Percentiles rank a stretch among this genome's conserved stretches.
Conservation (phyloP, 1,284 basidiomycete genomes). For the Puccinia triticina region DNA sequence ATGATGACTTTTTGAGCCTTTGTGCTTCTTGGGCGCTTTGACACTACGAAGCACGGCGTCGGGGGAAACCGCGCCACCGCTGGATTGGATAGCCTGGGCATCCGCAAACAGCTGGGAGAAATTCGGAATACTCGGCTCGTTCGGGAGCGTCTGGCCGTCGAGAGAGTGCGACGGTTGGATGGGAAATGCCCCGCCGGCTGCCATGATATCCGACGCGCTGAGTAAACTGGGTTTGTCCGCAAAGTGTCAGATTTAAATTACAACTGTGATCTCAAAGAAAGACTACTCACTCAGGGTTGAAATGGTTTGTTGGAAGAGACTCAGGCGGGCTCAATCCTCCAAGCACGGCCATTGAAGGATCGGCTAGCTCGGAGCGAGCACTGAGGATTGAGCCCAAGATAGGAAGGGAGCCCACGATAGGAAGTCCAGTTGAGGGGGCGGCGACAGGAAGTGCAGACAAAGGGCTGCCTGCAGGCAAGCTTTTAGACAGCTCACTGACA, state of each 20-base stretch:
- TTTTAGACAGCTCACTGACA: not conserved
- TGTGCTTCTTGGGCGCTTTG: not conserved
- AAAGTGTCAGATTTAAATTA: not conserved
- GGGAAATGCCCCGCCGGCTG: slow-evolving; percentile 47
- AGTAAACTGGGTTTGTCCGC: not conserved
- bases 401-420: not conserved
- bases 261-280: not conserved
- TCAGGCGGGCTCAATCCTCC: not conserved
- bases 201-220: slow-evolving; percentile 22
- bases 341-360: not conserved
- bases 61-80: not conserved
- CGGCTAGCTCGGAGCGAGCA: not conserved
- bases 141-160: slow-evolving; percentile 41
- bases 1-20: not conserved
- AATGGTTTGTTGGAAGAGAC: not conserved
- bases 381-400: not conserved
- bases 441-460: not conserved
- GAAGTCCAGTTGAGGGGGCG: not conserved
- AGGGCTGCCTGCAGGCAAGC: not conserved
- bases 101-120: not conserved
- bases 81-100: not conserved
- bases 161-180: slow-evolving; percentile 48
- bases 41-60: not conserved
- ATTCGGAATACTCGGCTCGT: slow-evolving; percentile 25
- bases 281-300: not conserved